Percentiles rank a stretch among this genome's conserved stretches.
Evolutionary conservation across 352 stramenopile genomes (phyloP).

Genomic region (Phytophthora vignae): DNA sequence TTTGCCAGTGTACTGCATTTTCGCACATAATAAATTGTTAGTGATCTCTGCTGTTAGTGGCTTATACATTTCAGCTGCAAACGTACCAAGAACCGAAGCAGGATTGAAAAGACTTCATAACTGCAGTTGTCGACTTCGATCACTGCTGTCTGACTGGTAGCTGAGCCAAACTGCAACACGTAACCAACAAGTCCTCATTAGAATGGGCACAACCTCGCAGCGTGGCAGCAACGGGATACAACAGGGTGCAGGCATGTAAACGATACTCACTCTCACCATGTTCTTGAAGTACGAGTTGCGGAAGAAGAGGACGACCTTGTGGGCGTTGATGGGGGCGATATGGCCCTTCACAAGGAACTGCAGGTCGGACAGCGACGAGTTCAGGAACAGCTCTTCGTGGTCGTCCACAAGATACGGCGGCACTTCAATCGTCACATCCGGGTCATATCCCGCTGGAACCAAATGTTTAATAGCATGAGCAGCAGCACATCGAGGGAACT

Average conservation of each 20-base stretch:
- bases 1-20: slow-evolving; percentile 86
- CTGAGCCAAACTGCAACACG: slow-evolving; percentile 74
- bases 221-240: neutral
- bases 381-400: slow-evolving; percentile 88
- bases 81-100: slow-evolving; percentile 87
- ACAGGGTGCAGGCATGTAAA: slow-evolving; percentile 20
- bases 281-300: slow-evolving; percentile 94
- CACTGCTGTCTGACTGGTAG: slow-evolving; percentile 83
- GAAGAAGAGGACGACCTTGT: slow-evolving; percentile 92
- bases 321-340: slow-evolving; percentile 87
- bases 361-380: slow-evolving; percentile 84
- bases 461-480: slow-evolving; percentile 90
- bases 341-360: slow-evolving; percentile 90
- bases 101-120: slow-evolving; percentile 87
- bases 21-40: slow-evolving; percentile 28
- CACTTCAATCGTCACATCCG: slow-evolving; percentile 81
- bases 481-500: slow-evolving; percentile 82
- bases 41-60: neutral
- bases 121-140: slow-evolving; percentile 92
- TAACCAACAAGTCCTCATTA: slow-evolving; percentile 23
- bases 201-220: slow-evolving; percentile 4
- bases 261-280: slow-evolving; percentile 87
- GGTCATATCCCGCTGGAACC: slow-evolving; percentile 73
- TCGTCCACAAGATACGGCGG: slow-evolving; percentile 87
- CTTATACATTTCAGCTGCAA: neutral